These are phyloP conservation scores for Testicularia cyperi DNA, from an alignment of 1,284 basidiomycete genomes.

Conservation along the genomic window DNA sequence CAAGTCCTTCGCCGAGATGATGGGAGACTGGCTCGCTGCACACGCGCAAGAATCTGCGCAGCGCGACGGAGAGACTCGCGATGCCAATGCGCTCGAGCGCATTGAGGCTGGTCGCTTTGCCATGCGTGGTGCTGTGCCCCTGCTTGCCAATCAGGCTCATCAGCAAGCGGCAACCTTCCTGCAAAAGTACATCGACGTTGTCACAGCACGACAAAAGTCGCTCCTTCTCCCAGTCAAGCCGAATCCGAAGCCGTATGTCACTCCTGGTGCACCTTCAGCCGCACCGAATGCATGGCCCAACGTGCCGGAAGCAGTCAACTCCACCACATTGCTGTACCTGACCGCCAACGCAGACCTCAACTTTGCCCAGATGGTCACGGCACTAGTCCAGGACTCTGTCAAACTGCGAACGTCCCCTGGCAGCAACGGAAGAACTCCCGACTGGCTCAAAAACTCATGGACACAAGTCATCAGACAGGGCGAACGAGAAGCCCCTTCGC, in stretches of 20 bases:
- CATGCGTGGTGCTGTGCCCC: constrained; percentile 37
- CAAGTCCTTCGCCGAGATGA: constrained; percentile 37
- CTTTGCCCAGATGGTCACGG: constrained; percentile 53
- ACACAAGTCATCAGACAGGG: constrained; percentile 34
- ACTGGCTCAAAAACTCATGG: constrained; percentile 37
- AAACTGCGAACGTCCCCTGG: constrained; percentile 7
- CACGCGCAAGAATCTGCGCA: constrained; percentile 22
- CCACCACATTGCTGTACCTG: too few relatives aligned
- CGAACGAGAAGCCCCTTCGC: constrained; percentile 34
- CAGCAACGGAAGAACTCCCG: constrained; percentile 7
- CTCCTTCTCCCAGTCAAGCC: constrained; percentile 55
- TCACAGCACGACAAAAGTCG: constrained; percentile 27
- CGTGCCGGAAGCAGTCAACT: too few relatives aligned
- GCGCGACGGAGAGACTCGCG: constrained; percentile 22
- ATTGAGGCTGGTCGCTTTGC: constrained; percentile 47
- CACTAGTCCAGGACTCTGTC: constrained; percentile 36
- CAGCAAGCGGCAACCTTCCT: constrained; percentile 32
- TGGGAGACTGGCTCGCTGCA: constrained; percentile 45
- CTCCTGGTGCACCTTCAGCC: constrained; percentile 27
- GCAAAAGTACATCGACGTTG: constrained; percentile 25
- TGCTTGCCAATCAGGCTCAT: constrained; percentile 27
- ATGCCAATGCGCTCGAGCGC: constrained; percentile 25
- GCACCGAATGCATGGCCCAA: constrained; percentile 2
- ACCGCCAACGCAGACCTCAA: constrained; percentile 54
- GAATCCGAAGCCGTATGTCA: constrained; percentile 53